phyloP scores from a whole-genome alignment of 805 yeast species.

The Pichia cabralensis region DNA sequence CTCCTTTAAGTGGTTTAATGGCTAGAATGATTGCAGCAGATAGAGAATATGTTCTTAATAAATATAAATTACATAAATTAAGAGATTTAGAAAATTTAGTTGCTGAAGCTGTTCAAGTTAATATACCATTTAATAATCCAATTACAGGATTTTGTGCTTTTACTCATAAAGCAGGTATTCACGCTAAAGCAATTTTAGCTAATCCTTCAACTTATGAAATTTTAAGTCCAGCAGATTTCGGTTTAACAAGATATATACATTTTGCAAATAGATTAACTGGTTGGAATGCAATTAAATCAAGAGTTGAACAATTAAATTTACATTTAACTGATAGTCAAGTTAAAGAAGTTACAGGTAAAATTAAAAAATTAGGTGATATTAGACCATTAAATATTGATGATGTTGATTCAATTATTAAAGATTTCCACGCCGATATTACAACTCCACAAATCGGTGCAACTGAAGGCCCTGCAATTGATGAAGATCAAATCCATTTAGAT shows the following conservation, averaged over 20 bases:
- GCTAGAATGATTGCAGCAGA: constrained; percentile 99
- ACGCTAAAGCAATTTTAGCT: constrained; percentile 96
- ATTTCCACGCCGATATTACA: constrained; percentile 69
- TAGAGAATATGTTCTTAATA: constrained; percentile 88
- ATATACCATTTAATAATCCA: constrained; percentile 96
- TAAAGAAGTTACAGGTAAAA: constrained; percentile 90
- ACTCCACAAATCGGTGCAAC: constrained; percentile 38
- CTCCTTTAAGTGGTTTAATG: constrained; percentile 96
- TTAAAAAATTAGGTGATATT: constrained; percentile 90
- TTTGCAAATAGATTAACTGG: constrained; percentile 97
- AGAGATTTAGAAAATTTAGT: constrained; percentile 93
- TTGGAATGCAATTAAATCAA: constrained; percentile 97
- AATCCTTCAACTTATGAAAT: constrained; percentile 99
- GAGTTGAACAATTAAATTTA: constrained; percentile 94
- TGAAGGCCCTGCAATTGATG: constrained; percentile 25
- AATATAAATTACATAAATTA: constrained; percentile 90
- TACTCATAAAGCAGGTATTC: constrained; percentile 99
- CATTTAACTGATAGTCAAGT: constrained; percentile 83
- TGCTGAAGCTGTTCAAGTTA: constrained; percentile 95
- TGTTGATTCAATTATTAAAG: constrained; percentile 93
- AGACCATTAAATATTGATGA: constrained; percentile 92
- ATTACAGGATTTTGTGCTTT: constrained; percentile 99
- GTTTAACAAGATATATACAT: constrained; percentile 91
- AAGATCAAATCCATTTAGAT: constrained; percentile 19
- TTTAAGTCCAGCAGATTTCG: constrained; percentile 88